Evolutionary conservation across 129 eudicot species (phyloP).

Genomic region (Cynara cardunculus): DNA sequence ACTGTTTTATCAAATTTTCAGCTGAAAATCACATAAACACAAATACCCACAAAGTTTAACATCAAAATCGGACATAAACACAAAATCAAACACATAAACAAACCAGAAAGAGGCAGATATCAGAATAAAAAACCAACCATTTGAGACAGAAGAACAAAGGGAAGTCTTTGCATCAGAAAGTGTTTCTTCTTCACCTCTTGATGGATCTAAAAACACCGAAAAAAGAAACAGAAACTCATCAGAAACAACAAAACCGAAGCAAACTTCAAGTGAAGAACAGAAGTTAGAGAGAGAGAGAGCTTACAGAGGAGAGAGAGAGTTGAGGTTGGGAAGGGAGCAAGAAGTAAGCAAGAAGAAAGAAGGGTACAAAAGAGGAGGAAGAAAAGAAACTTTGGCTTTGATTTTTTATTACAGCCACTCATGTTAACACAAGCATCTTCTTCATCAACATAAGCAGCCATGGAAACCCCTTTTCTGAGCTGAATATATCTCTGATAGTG

Average conservation of each 20-base stretch:
- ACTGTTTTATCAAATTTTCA: constrained; percentile 22
- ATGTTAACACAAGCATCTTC: constrained; percentile 48
- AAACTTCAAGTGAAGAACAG: background rate
- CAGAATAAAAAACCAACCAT: constrained; percentile 44
- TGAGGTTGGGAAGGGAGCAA: constrained; percentile 48
- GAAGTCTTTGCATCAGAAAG: constrained; percentile 33
- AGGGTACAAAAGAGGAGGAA: constrained; percentile 49
- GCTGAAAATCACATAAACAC: background rate
- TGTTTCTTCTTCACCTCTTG: constrained; percentile 36
- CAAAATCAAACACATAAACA: background rate
- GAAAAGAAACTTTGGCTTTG: constrained; percentile 53
- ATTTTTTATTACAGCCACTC: constrained; percentile 32
- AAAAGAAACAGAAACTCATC: background rate
- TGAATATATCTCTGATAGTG: constrained; percentile 46
- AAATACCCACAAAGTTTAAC: background rate
- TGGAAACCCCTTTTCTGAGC: constrained; percentile 43
- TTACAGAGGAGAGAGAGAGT: constrained; percentile 48
- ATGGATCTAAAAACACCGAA: constrained; percentile 54
- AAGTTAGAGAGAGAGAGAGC: background rate
- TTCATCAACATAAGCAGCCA: constrained; percentile 36
- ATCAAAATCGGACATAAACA: background rate
- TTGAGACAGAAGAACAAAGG: constrained; percentile 64
- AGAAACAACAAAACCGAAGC: constrained; percentile 10
- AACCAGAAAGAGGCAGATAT: background rate
- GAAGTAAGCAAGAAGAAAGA: constrained; percentile 52